A percentile compares a stretch with the other conserved stretches of the same genome.
These are phyloP conservation scores for Phytopythium boreale DNA, from an alignment of 352 stramenopile species.

Conservation along the genomic window DNA sequence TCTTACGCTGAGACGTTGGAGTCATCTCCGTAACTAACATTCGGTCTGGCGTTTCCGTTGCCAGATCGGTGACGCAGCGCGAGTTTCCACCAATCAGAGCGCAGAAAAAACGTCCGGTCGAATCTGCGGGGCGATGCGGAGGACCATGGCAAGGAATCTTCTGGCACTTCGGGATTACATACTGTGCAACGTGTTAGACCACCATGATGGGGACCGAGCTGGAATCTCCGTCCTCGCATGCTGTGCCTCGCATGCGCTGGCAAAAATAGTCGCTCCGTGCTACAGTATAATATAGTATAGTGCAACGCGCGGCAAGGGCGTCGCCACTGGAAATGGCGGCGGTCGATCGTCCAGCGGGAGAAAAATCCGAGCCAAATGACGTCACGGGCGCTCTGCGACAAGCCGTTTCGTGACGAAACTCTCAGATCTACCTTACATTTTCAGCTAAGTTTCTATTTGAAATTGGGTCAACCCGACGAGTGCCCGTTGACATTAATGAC, in stretches of 20 bases:
- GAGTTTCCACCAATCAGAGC: not conserved
- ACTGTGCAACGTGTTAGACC: not conserved
- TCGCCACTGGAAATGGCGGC: not conserved
- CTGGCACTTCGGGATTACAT: not conserved
- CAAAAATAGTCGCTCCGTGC: not conserved
- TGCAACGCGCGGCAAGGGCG: not conserved
- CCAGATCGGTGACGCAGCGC: not conserved
- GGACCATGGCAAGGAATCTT: not conserved
- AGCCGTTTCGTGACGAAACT: slow-evolving; percentile 4
- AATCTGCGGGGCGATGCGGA: not conserved
- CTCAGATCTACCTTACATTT: not conserved
- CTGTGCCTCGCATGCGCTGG: not conserved
- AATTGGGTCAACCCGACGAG: no score
- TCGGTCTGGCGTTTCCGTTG: not conserved
- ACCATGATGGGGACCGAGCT: not conserved
- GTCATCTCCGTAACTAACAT: not conserved
- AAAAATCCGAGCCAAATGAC: not conserved
- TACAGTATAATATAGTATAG: not conserved
- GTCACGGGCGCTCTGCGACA: not conserved
- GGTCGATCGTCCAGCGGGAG: not conserved
- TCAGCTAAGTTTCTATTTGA: not conserved
- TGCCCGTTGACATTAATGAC: no score
- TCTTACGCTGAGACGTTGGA: not conserved
- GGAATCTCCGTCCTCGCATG: slow-evolving; percentile 1
- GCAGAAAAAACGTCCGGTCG: not conserved